Evolutionary conservation across 129 eudicot species (phyloP), one percentile per base, ranked within the genome.

Genomic region (Flaveria bidentis): DNA sequence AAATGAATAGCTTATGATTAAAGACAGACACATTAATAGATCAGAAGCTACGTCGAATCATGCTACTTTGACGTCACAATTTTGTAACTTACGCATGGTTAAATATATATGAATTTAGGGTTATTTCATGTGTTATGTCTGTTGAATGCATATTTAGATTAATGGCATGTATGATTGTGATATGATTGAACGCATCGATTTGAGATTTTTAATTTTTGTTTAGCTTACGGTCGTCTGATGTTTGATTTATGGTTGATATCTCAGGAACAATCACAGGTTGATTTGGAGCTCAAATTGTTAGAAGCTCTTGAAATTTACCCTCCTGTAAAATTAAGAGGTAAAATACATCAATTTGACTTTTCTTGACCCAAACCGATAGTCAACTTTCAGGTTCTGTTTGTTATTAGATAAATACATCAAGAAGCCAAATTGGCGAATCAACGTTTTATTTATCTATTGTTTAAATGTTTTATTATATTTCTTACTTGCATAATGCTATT

Each of bases 241-340:
- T 42, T 53, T 69, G 4, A 26, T 62, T 60, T 20, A 11, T 67
- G 30, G 62, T 36, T 66, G 68, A 25, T 13, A 28, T 52, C 56
- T 51, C 53, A 87, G 97, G 97, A 94, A 75, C 86, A 91, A 74
- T 86, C 89, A 58, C 92, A 91, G 75, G 92, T 91, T 39, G 99
- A 94, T 28, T 82, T 94, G 92, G 99, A 94, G 87, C 85, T 94
- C 30, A 87, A 76, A 28, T 78, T 94, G 62, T 80, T 91, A 71
- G 93, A 89, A 84, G 96, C 99, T 78, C 96, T 94, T 45, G 97
- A 87, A 84, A 86, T 91, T 62, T 94, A 94, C 41, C 97, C 98
- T 71, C 97, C 89, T 55, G 86, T 83, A 68, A 94, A 91, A 82
- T 89, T 94, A 67, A 77, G 82, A 75, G 98, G 98, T 77, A 84